These are phyloP conservation scores for Botryotinia narcissicola DNA, from an alignment of 2,329 filamentous ascomycete species.

Conservation along the genomic window DNA sequence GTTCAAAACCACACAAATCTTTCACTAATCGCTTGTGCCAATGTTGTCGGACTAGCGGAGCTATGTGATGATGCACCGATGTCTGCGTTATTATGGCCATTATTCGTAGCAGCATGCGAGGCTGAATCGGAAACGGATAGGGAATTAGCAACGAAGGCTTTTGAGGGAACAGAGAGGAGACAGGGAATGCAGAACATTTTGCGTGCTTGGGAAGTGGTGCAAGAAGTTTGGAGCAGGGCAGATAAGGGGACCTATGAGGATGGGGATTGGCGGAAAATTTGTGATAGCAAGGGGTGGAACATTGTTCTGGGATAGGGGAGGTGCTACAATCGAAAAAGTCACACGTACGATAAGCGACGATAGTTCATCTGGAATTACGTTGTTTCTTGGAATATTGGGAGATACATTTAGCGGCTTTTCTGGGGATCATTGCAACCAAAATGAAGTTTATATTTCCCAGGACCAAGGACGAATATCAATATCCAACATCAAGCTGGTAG, in stretches of 20 bases:
- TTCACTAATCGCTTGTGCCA: constrained; percentile 53
- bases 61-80: constrained; percentile 49
- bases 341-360: too few species aligned
- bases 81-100: constrained; percentile 62
- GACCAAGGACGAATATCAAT: not conserved
- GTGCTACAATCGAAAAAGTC: not conserved
- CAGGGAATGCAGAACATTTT: constrained; percentile 66
- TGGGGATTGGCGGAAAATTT: constrained; percentile 51
- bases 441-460: not conserved
- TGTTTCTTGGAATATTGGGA: not conserved
- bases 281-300: constrained; percentile 55
- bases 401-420: not conserved
- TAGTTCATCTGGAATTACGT: not conserved
- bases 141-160: constrained; percentile 50
- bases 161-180: constrained; percentile 51
- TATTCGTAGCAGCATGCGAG: constrained; percentile 63
- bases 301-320: constrained; percentile 53
- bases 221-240: constrained; percentile 58
- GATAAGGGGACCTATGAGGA: constrained; percentile 38
- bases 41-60: constrained; percentile 49
- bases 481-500: not conserved
- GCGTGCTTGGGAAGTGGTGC: constrained; percentile 57
- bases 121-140: constrained; percentile 51
- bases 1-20: constrained; percentile 54
- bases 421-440: not conserved